Percentiles rank a stretch among this genome's conserved stretches.
phyloP scores from a whole-genome alignment of 2,329 filamentous ascomycete genomes.

The Cladophialophora exuberans region DNA sequence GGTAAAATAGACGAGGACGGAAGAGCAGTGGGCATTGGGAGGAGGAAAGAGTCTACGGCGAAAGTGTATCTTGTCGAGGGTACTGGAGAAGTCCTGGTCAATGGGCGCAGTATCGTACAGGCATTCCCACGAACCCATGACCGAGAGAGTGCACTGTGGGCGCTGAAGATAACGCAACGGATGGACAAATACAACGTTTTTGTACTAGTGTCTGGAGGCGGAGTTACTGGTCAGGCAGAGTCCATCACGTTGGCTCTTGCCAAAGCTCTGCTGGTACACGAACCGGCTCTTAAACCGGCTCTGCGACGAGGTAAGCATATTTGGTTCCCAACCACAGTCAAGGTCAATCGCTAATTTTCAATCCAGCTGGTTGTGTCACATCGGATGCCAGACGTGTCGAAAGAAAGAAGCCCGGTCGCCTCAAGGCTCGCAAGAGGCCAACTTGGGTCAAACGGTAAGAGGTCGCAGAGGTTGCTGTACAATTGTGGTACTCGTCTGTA shows the following conservation, averaged over 20 bases:
- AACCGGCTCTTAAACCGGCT: conserved; percentile 85
- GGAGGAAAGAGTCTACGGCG: conserved; percentile 84
- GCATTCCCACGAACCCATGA: conserved; percentile 89
- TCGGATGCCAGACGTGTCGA: conserved; percentile 91
- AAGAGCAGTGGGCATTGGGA: conserved; percentile 76
- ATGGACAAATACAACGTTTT: conserved; percentile 98
- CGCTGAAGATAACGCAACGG: conserved; percentile 77
- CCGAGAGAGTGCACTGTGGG: conserved; percentile 91
- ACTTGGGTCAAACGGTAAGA: conserved; percentile 87
- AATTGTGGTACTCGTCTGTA: conserved; percentile 32
- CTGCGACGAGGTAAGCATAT: conserved; percentile 78
- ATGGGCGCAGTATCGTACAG: conserved; percentile 81
- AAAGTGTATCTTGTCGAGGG: conserved; percentile 90
- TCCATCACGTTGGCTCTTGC: conserved; percentile 88
- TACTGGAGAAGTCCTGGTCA: conserved; percentile 85
- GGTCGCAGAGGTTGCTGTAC: conserved; percentile 1
- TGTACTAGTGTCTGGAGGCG: conserved; percentile 81
- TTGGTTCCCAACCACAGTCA: conserved; percentile 5
- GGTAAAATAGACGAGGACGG: conserved; percentile 74
- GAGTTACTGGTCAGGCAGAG: conserved; percentile 93
- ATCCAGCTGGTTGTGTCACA: conserved; percentile 84
- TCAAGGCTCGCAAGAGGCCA: conserved; percentile 98
- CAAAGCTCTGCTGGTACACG: conserved; percentile 85
- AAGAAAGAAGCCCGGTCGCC: conserved; percentile 94
- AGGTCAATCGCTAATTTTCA: conserved; percentile 22